Evolutionary conservation across 1,139 yeast genomes (phyloP).

Genomic region (Candida mesenterica): DNA sequence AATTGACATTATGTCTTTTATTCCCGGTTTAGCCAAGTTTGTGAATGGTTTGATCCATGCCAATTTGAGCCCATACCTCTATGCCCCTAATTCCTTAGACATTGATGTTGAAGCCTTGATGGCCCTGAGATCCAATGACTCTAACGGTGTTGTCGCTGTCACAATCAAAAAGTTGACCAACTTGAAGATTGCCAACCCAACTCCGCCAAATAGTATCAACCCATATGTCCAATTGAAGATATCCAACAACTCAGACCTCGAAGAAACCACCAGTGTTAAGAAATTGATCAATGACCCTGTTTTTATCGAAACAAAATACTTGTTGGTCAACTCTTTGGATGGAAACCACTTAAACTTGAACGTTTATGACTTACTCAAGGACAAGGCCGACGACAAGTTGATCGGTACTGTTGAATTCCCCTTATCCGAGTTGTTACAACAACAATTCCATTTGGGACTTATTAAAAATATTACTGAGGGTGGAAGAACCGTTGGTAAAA

Average conservation of each 20-base stretch:
- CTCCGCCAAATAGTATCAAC: slow-evolving; percentile 48
- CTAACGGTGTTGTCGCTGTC: slow-evolving; percentile 66
- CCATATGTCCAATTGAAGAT: slow-evolving; percentile 57
- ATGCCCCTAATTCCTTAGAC: slow-evolving; percentile 80
- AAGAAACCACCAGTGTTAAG: slow-evolving; percentile 56
- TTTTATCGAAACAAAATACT: slow-evolving; percentile 63
- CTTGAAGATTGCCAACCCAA: slow-evolving; percentile 41
- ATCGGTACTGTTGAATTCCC: slow-evolving; percentile 59
- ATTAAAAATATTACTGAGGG: slow-evolving; percentile 42
- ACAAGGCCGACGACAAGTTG: slow-evolving; percentile 53
- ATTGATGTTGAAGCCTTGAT: slow-evolving; percentile 69
- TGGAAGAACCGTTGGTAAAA: slow-evolving; percentile 57
- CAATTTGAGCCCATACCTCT: slow-evolving; percentile 70
- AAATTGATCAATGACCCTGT: slow-evolving; percentile 54
- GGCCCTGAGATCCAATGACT: slow-evolving; percentile 61
- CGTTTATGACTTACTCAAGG: slow-evolving; percentile 50
- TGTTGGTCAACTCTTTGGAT: slow-evolving; percentile 57
- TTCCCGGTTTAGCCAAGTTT: slow-evolving; percentile 76
- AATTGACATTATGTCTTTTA: slow-evolving; percentile 75
- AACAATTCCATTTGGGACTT: slow-evolving; percentile 33
- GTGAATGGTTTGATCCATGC: slow-evolving; percentile 69
- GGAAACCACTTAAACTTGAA: slow-evolving; percentile 54
- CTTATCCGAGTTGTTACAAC: slow-evolving; percentile 58
- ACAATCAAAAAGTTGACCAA: slow-evolving; percentile 54
- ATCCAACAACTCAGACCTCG: slow-evolving; percentile 42